Evolutionary conservation across 2,329 filamentous ascomycete genomes (phyloP).

Genomic region (Grosmannia huntii): DNA sequence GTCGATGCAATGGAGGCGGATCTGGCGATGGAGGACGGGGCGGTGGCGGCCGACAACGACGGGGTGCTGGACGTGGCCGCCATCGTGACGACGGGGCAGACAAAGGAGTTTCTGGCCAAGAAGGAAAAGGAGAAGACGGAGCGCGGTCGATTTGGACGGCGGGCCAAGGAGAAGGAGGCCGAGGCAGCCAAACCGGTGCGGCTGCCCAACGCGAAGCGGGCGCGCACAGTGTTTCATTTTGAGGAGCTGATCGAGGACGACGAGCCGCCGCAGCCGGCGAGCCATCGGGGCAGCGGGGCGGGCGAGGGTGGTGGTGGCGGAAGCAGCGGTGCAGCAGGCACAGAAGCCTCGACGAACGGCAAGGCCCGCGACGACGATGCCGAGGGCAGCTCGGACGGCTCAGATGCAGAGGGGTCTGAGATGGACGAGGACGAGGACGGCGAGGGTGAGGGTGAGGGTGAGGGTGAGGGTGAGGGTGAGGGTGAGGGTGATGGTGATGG

Average conservation of each 20-base stretch:
- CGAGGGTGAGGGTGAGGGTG: conserved; percentile 2
- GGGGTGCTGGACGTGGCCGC: conserved; percentile 75
- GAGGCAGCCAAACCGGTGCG: conserved; percentile 43
- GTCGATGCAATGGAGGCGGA: conserved; percentile 20
- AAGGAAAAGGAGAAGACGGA: conserved; percentile 70
- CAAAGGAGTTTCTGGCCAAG: conserved; percentile 69
- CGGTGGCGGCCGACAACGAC: conserved; percentile 35
- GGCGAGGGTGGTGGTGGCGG: not conserved
- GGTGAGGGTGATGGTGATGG: too few species aligned
- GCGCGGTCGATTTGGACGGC: conserved; percentile 47
- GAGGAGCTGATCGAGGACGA: conserved; percentile 53
- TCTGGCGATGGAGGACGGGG: conserved; percentile 23
- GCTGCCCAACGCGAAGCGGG: conserved; percentile 60
- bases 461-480: too few species aligned
- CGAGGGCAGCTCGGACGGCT: conserved; percentile 9
- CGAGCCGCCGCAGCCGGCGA: conserved; percentile 19
- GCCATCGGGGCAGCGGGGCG: not conserved
- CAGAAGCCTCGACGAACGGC: not conserved
- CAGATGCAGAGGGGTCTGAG: conserved; percentile 8
- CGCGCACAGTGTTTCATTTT: conserved; percentile 58
- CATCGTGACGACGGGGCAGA: conserved; percentile 71
- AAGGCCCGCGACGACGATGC: conserved; percentile 6
- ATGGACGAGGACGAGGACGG: conserved; percentile 12
- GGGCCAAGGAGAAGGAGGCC: conserved; percentile 44
- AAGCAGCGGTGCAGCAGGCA: not conserved